Base-by-base conservation (phyloP, 2,329 filamentous ascomycete genomes). In the Claviceps spartinae region DNA sequence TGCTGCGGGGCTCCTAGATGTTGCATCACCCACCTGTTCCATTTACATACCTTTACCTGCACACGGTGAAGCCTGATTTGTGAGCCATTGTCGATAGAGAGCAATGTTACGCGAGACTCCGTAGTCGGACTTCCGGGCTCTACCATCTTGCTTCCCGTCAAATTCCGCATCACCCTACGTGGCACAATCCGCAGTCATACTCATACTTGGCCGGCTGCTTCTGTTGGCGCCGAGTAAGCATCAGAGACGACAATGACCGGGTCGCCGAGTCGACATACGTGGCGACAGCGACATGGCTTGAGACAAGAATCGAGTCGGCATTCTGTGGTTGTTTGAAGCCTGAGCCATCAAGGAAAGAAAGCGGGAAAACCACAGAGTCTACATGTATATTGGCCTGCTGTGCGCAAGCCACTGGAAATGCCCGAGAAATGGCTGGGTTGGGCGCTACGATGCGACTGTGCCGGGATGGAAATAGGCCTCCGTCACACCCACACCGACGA, bases 401-500 rank as follows among this genome's bases (percentile, higher is more conserved):
- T 48, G 36, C 43, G 44, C 36, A 9, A 11, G n/a, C 43, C 34
- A 51, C 30, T 46, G 16, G 44, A 46, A 30, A n/a, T 9, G 13
- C 41, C 34, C 48, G 6, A 20, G 3, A 37, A 7, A 18, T 26
- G 37, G 30, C 47, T 44, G 40, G 44, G 20, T 50, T 53, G 40
- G 52, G 46, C 49, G 49, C 52, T 40, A 37, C 42, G 45, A 49
- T 51, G 49, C 48, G 49, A 51, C 49, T 47, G 30, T 40, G 26
- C 26, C 34, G 42, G 42, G 34, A 40, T 8, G 34, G 49, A 20
- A 13, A 47, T 51, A 44, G 48, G 44, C 37, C 51, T 38, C 45
- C 34, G 52, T 54, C 49, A 51, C 45, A 49, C 49, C 52, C 52
- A 51, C 52, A 34, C 34, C 9, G 48, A 46, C 34, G 37, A 13